Evolutionary conservation across 257 asterid species (phyloP), one percentile per base, ranked within the genome.

Genomic region (Lavandula angustifolia): DNA sequence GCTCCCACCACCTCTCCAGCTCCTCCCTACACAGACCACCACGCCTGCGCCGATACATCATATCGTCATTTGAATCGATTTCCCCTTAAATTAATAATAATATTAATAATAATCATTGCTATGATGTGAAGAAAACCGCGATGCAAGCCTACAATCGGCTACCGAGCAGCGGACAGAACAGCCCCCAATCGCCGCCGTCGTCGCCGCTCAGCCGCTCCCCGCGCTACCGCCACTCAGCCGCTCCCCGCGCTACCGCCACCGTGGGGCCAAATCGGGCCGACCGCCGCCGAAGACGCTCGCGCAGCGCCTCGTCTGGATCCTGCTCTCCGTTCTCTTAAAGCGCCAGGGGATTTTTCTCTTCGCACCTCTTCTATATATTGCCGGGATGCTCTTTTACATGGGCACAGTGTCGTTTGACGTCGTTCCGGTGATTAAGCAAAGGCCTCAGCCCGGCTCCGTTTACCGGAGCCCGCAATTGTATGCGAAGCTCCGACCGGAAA

Each of bases 121-220:
- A 69, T 69, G 77, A 76, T 74, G 82, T 87, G 85, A 85, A 81
- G 78, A 62, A 48, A 51, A 74, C 68, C 76, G 91, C 83, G 84
- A 92, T 92, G 99, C 95, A 81, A 72, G 95, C 96, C 60, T 81
- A 87, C 76, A 86, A 80, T 74, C 88, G 99, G 89, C 92, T 87
- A 51, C 95, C 96, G 78, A 78, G 79, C 84, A 92, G 97, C 86
- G 98, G 97, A 84, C 87, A 85, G 75, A 85, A 61, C 82, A 84
- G 94, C 85, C 95, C 96, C 14, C 81, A 90, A 9, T 82, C 98
- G 48, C 95, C 99, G 54, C 95, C 98, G 34, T 74, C 90, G 46
- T 92, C 99, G 11, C 99, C 99, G 44, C 79, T 85, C 62, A 81
- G 90, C 64, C 88, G 90, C 62, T 92, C 99, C 46, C 99, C 99